Evolutionary conservation across 2,329 filamentous ascomycete genomes (phyloP).

Genomic region (Claviceps citrina): DNA sequence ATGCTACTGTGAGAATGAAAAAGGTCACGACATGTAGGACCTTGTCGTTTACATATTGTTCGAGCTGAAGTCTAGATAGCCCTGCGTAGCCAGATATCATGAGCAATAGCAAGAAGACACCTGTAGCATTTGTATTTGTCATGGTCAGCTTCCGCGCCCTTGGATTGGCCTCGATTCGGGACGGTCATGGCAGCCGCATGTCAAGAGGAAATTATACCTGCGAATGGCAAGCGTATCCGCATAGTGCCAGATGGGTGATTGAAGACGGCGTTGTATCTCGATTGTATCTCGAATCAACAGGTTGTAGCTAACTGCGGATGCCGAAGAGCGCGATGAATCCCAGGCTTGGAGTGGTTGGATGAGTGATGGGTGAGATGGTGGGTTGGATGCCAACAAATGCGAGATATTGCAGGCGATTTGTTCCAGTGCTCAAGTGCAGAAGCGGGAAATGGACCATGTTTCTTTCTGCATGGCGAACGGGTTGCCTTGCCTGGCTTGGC

Average conservation of each 20-base stretch:
- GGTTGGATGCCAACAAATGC: background rate
- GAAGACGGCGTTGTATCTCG: background rate
- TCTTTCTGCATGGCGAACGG: no score
- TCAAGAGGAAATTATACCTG: conserved; percentile 1
- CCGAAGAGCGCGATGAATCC: background rate
- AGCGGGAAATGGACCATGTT: background rate
- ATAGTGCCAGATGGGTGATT: conserved; percentile 1
- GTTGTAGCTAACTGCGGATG: no score
- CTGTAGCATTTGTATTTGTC: conserved; percentile 25
- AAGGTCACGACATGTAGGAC: conserved; percentile 75
- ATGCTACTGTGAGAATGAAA: conserved; percentile 70
- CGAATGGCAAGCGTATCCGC: conserved; percentile 6
- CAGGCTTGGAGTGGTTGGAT: background rate
- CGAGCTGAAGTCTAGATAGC: conserved; percentile 48
- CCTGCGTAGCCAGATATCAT: conserved; percentile 66
- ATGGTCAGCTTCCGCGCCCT: conserved; percentile 1
- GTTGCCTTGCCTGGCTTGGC: no score
- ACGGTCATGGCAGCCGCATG: background rate
- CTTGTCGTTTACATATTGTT: conserved; percentile 65
- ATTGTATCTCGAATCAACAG: background rate
- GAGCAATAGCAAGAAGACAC: conserved; percentile 53
- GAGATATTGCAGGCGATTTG: background rate
- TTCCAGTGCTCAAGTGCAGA: background rate
- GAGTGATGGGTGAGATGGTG: background rate
- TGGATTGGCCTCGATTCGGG: no score